Evolutionary conservation across 768 basidiomycete species (phyloP).

Genomic region (Chalciporus pseudorubinellus): DNA sequence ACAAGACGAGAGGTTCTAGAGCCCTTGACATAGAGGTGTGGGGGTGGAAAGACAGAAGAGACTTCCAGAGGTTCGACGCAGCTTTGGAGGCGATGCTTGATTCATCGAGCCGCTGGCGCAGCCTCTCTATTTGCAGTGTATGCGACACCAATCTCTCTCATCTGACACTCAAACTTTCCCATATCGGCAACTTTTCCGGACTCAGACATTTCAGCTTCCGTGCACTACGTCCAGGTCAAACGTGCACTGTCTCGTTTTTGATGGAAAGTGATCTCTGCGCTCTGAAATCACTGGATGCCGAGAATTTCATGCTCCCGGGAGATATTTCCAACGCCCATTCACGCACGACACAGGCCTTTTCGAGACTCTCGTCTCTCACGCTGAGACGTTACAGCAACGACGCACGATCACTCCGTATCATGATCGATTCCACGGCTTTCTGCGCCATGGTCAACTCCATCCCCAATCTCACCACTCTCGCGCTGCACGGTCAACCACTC

Average conservation of each 20-base stretch:
- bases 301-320: conserved; percentile 26
- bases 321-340: conserved; percentile 17
- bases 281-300: conserved; percentile 29
- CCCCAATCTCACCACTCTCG: conserved; percentile 24
- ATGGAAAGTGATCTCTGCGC: conserved; percentile 11
- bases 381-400: conserved; percentile 29
- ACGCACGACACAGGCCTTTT: conserved; percentile 15
- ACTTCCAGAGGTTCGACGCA: conserved; percentile 30
- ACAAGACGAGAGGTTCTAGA: conserved; percentile 24
- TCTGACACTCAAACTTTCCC: conserved; percentile 27
- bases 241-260: conserved; percentile 26
- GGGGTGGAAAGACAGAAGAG: conserved; percentile 31
- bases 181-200: conserved; percentile 15
- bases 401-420: conserved; percentile 26
- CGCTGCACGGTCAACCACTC: conserved; percentile 29
- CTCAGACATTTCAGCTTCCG: conserved; percentile 30
- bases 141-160: conserved; percentile 31
- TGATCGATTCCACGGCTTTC: conserved; percentile 27
- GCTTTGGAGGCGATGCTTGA: conserved; percentile 26
- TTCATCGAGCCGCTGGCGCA: conserved; percentile 28
- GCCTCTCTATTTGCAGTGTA: conserved; percentile 23
- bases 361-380: conserved; percentile 25
- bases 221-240: conserved; percentile 31
- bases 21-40: conserved; percentile 27
- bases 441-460: conserved; percentile 23